Base-by-base conservation (phyloP, 805 yeast genomes). In the Pichia membranifaciens region DNA sequence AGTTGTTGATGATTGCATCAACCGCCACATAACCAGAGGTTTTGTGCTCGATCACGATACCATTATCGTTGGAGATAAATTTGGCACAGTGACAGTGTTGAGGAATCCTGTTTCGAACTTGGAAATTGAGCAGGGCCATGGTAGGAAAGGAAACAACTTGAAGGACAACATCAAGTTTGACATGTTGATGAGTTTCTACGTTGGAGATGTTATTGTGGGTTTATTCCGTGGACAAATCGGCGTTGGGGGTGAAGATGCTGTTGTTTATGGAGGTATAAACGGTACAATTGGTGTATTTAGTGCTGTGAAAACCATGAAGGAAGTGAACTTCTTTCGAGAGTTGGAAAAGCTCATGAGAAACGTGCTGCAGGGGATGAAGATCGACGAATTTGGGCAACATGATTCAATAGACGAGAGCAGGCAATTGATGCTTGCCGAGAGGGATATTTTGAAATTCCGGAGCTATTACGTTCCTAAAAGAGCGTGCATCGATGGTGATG, bases 401-500 rank as follows among this genome's bases (percentile, higher is more conserved):
- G 16, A 60, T 79, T 53, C 57, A 75, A n/a, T 56, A 64, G 20
- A 60, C 57, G 39, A 47, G 58, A 12, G 57, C 59, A 51, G 62
- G 72, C 16, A n/a, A 3, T 41, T 38, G 31, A 38, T 35, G 6
- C 48, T 80, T 13, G 70, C 81, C 3, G 91, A 84, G 0, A 72
- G 93, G 48, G 84, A 84, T 52, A 86, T 82, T 48, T 50, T 77
- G 52, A 75, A 75, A 48, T 90, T 74, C 60, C 68, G 97, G 47
- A 75, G 97, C 44, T 84, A 83, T 58, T 88, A 87, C 61, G 80
- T 78, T n/a, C 96, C 97, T 0, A 76, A 74, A 2, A 82, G 81
- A 52, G 75, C 79, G 43, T 81, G 85, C 2, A 73, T 93, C 36
- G 97, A 93, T 65, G 99, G 99, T 9, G 98, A 93, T 60, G 68